phyloP scores from a whole-genome alignment of 805 yeast genomes.

The Danielia oregonensis region DNA sequence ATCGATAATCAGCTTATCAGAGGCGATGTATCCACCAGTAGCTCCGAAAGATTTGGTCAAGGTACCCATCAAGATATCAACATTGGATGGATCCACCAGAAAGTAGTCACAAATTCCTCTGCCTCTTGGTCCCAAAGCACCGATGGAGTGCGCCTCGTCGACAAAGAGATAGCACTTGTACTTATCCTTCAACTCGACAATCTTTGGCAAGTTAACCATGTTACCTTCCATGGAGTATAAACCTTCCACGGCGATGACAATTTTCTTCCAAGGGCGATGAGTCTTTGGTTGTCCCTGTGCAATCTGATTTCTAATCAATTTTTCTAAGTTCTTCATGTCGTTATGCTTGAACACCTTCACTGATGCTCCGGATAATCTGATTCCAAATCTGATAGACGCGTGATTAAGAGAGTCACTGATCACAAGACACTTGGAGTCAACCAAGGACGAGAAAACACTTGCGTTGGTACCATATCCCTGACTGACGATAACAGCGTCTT shows the following conservation, averaged over 20 bases:
- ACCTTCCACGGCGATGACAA: conserved; percentile 85
- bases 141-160: conserved; percentile 98
- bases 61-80: conserved; percentile 96
- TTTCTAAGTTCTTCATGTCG: conserved; percentile 78
- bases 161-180: conserved; percentile 88
- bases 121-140: conserved; percentile 96
- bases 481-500: conserved; percentile 78
- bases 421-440: conserved; percentile 84
- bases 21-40: conserved; percentile 97
- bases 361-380: conserved; percentile 87
- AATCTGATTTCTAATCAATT: conserved; percentile 74
- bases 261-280: conserved; percentile 94
- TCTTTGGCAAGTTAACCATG: conserved; percentile 71
- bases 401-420: conserved; percentile 94
- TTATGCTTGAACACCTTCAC: conserved; percentile 91
- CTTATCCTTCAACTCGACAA: conserved; percentile 70
- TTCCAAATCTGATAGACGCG: conserved; percentile 93
- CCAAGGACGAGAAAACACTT: conserved; percentile 73
- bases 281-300: conserved; percentile 93
- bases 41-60: conserved; percentile 98
- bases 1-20: conserved; percentile 62
- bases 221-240: conserved; percentile 92
- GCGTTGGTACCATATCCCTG: conserved; percentile 98
- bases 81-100: conserved; percentile 65
- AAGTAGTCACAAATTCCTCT: conserved; percentile 95